Evolutionary conservation across 371 early-diverging fungal species (phyloP), one percentile per base, ranked within the genome.

Genomic region (Mortierella sp.): DNA sequence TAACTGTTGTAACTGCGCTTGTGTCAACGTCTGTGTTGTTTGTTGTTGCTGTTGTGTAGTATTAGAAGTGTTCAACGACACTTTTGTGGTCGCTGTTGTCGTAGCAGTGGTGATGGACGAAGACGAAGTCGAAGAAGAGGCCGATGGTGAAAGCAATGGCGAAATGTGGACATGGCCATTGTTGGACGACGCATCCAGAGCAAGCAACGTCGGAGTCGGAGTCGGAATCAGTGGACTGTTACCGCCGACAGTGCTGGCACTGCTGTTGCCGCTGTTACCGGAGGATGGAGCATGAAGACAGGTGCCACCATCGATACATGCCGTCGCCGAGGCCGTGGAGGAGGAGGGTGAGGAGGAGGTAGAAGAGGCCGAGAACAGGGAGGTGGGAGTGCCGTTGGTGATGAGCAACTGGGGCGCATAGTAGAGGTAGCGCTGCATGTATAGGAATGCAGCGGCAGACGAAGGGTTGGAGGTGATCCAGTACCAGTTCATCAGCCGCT

Each of bases 381-480:
- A 19, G 55, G 63, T 15, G 6, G 23, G 16, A n/a, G 66, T 16
- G 51, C 63, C 53, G 26, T 28, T 26, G 21, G 72, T 66, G 25
- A 72, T 48, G 28, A 77, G 63, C 1, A 77, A 60, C 26, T 77
- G 79, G 1, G 72, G 73, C 0, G 73, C 64, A 1, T 60, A 21
- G 26, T 68, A 55, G 43, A 79, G 68, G 64, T 72, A 79, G 29
- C 79, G 70, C 19, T 79, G 72, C 72, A 79, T 72, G 55, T 72
- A 67, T 16, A 72, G 66, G 46, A 62, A 53, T 28, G 69, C 60
- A 19, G 68, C 67, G 5, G 37, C 37, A 9, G 37, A 37, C 53
- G 26, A 23, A 4, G 79, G 79, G 25, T 57, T 57, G 30, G 70
- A 47, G 14, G 62, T 9, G 72, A 71, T 76, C 76, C 71, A 76